phyloP scores from a whole-genome alignment of 164 flowering plant genomes.

The Liriodendron chinense region DNA sequence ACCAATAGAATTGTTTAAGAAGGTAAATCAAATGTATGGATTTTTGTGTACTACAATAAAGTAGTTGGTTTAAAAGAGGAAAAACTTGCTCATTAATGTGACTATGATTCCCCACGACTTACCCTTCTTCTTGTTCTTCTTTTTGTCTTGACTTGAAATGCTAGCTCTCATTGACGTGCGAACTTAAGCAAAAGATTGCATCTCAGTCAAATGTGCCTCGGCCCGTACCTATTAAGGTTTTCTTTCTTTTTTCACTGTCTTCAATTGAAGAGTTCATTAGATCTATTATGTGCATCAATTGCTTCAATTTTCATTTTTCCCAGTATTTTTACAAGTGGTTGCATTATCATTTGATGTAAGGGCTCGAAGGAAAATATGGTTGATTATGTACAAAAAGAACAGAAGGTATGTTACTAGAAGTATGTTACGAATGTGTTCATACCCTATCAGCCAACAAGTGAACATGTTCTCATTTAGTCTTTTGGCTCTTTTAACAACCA shows the following conservation, averaged over 20 bases:
- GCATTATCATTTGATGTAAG: slow-evolving; percentile 36
- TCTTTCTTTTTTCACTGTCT: slow-evolving; percentile 3
- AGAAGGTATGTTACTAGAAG: slow-evolving; percentile 36
- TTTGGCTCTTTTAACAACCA: neutral
- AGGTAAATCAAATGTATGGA: slow-evolving; percentile 38
- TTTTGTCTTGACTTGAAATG: slow-evolving; percentile 6
- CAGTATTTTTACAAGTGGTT: slow-evolving; percentile 3
- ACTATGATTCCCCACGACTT: neutral
- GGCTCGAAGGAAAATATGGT: slow-evolving; percentile 73
- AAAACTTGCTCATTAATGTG: neutral
- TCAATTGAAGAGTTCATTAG: neutral
- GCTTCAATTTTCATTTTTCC: slow-evolving; percentile 1
- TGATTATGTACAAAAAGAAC: slow-evolving; percentile 36
- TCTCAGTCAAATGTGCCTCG: slow-evolving; percentile 32
- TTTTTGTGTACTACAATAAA: neutral
- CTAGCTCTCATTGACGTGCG: slow-evolving; percentile 68
- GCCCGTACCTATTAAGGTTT: slow-evolving; percentile 47
- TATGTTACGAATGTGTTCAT: neutral
- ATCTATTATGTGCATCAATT: neutral
- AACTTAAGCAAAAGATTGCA: slow-evolving; percentile 41
- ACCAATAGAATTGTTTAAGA: slow-evolving; percentile 75
- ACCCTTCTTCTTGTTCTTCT: neutral
- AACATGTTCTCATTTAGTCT: neutral
- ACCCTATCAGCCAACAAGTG: neutral
- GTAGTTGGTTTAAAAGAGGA: neutral